These are phyloP conservation scores for Phytomonas sp. DNA, from an alignment of 208 protist genomes.

Conservation along the genomic window DNA sequence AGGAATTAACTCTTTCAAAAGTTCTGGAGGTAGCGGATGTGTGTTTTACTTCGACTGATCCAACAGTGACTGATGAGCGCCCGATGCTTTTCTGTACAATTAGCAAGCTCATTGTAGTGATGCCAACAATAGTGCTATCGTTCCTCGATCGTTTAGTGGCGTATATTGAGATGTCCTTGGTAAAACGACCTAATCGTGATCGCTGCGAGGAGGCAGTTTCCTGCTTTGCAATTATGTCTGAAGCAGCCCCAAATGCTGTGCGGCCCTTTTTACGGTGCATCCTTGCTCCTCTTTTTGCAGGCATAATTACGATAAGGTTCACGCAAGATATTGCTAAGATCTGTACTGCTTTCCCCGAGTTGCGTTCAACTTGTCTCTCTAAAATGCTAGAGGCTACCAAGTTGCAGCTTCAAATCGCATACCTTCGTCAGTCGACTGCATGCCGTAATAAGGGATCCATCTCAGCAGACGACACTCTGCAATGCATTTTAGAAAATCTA, in stretches of 20 bases:
- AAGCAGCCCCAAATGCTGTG: constrained; percentile 57
- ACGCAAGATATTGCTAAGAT: constrained; percentile 77
- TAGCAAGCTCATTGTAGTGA: constrained; percentile 38
- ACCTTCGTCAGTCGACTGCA: background rate
- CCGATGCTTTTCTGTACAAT: constrained; percentile 55
- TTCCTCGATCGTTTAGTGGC: constrained; percentile 71
- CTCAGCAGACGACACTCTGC: background rate
- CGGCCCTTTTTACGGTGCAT: constrained; percentile 72
- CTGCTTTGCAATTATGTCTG: constrained; percentile 77
- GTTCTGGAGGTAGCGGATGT: constrained; percentile 32
- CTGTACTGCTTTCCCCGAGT: constrained; percentile 80
- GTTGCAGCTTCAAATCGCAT: constrained; percentile 38
- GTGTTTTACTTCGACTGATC: constrained; percentile 31
- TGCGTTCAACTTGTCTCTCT: constrained; percentile 79
- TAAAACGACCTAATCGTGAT: constrained; percentile 30
- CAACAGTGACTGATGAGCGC: constrained; percentile 37
- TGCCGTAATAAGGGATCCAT: background rate
- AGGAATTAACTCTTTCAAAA: constrained; percentile 31
- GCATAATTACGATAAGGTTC: constrained; percentile 59
- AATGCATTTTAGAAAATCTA: constrained; percentile 18
- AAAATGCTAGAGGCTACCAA: constrained; percentile 83
- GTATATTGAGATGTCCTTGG: constrained; percentile 67
- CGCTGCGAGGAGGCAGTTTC: constrained; percentile 71
- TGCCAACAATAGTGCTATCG: constrained; percentile 55
- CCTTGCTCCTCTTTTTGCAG: constrained; percentile 67